These are phyloP conservation scores for Ophiostoma triangulosporum DNA, from an alignment of 2,329 filamentous ascomycete species.

Conservation along the genomic window DNA sequence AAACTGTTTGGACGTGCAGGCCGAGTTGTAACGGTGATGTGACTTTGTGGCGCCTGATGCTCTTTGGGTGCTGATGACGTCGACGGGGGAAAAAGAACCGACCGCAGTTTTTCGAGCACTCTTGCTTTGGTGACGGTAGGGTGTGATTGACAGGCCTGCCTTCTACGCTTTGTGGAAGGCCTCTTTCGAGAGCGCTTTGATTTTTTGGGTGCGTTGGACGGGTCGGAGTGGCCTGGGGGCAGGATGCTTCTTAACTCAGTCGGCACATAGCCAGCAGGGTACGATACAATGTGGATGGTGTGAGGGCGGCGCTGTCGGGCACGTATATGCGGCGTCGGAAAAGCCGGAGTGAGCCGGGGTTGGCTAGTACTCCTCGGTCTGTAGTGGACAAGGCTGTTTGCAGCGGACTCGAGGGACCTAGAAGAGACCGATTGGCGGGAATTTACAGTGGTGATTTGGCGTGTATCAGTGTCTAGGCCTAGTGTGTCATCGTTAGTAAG, in stretches of 20 bases:
- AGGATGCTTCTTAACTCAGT: slow-evolving; percentile 22
- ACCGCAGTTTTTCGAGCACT: slow-evolving; percentile 19
- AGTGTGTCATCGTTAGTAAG: slow-evolving; percentile 6
- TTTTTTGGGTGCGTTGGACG: background rate
- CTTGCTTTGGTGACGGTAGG: slow-evolving; percentile 5
- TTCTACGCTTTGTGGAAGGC: background rate
- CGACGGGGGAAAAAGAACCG: slow-evolving; percentile 15
- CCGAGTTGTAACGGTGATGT: background rate
- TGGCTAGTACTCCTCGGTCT: slow-evolving; percentile 14
- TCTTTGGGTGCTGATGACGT: background rate
- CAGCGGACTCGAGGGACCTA: background rate
- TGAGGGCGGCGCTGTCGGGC: slow-evolving; percentile 38
- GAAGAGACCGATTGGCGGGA: background rate
- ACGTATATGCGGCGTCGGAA: slow-evolving; percentile 31
- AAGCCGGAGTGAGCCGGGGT: slow-evolving; percentile 16
- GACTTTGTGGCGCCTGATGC: slow-evolving; percentile 2
- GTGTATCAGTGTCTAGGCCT: background rate
- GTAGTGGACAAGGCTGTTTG: slow-evolving; percentile 15
- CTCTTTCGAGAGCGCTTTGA: background rate
- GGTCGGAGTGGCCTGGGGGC: background rate
- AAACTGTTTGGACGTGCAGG: slow-evolving; percentile 12
- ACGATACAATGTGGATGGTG: slow-evolving; percentile 41
- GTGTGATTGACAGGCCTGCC: background rate
- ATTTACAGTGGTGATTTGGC: background rate
- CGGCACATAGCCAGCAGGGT: slow-evolving; percentile 28